phyloP scores from a whole-genome alignment of 805 yeast species.

The Starmerella potacharoeniae region DNA sequence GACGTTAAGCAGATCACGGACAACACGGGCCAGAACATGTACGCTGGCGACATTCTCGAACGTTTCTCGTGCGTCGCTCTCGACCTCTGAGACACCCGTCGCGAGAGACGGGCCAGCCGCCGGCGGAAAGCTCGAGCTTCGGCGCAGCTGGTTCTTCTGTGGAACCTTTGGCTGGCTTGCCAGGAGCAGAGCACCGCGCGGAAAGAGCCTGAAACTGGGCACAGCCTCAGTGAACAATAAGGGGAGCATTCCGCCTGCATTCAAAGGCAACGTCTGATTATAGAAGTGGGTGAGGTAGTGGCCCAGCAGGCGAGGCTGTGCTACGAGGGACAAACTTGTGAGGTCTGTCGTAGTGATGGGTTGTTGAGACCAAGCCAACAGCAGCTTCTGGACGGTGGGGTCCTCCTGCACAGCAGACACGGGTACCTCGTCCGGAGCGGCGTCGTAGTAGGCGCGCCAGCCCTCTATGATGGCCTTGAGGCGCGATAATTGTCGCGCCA shows the following conservation, averaged over 20 bases:
- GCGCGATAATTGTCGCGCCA: conserved; percentile 35
- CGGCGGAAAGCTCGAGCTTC: conserved; percentile 32
- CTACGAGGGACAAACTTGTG: conserved; percentile 36
- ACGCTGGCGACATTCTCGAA: conserved; percentile 27
- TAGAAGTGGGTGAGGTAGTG: conserved; percentile 34
- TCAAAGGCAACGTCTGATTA: conserved; percentile 43
- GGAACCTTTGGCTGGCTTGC: conserved; percentile 35
- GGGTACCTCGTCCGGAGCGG: conserved; percentile 34
- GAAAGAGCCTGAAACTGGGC: conserved; percentile 47
- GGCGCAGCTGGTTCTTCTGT: conserved; percentile 6
- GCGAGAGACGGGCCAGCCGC: conserved; percentile 22
- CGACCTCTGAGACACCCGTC: conserved; percentile 41
- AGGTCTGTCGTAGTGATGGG: conserved; percentile 12
- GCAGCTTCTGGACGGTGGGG: conserved; percentile 15
- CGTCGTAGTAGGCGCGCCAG: conserved; percentile 64
- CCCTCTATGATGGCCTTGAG: conserved; percentile 62
- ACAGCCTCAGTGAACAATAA: conserved; percentile 48
- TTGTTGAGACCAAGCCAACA: conserved; percentile 38
- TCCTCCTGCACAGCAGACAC: conserved; percentile 30
- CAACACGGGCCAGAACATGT: conserved; percentile 42
- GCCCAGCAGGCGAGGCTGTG: conserved; percentile 52
- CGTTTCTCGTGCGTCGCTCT: conserved; percentile 31
- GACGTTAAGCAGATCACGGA: conserved; percentile 54
- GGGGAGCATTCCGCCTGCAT: conserved; percentile 54
- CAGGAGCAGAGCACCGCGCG: conserved; percentile 37